These are phyloP conservation scores for Cystobasidium sp. DNA, from an alignment of 1,284 basidiomycete genomes.

Conservation along the genomic window DNA sequence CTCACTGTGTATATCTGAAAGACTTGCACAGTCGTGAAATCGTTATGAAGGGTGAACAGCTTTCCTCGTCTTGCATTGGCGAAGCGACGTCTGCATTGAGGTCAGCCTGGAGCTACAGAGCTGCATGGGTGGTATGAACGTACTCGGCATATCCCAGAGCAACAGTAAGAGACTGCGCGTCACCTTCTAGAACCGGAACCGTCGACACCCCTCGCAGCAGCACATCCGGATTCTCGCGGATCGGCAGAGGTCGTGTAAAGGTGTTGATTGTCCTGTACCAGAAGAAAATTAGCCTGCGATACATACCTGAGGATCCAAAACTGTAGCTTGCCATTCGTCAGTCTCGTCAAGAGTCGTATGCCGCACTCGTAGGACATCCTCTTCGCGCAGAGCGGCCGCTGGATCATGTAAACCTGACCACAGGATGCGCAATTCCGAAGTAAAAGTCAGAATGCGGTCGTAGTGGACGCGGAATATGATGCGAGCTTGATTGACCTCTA, in stretches of 20 bases:
- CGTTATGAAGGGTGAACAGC: slow-evolving; percentile 10
- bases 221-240: slow-evolving; percentile 27
- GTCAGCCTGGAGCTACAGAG: background rate
- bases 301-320: background rate
- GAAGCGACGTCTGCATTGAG: slow-evolving; percentile 21
- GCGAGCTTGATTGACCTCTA: slow-evolving; percentile 17
- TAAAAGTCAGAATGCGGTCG: background rate
- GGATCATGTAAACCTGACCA: slow-evolving; percentile 13
- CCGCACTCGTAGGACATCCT: slow-evolving; percentile 29
- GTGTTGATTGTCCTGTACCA: slow-evolving; percentile 18
- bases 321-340: slow-evolving; percentile 33
- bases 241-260: slow-evolving; percentile 9
- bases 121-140: background rate
- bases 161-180: slow-evolving; percentile 32
- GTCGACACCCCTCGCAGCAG: slow-evolving; percentile 19
- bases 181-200: slow-evolving; percentile 31
- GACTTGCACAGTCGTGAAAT: slow-evolving; percentile 19
- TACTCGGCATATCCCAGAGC: slow-evolving; percentile 38
- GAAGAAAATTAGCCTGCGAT: background rate
- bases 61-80: slow-evolving; percentile 10
- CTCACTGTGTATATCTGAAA: slow-evolving; percentile 28
- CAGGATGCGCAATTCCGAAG: background rate
- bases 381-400: slow-evolving; percentile 25
- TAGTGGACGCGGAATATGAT: no score
- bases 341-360: slow-evolving; percentile 4